Conservation (phyloP, 2,329 filamentous ascomycete genomes). For the Verticillium longisporum region DNA sequence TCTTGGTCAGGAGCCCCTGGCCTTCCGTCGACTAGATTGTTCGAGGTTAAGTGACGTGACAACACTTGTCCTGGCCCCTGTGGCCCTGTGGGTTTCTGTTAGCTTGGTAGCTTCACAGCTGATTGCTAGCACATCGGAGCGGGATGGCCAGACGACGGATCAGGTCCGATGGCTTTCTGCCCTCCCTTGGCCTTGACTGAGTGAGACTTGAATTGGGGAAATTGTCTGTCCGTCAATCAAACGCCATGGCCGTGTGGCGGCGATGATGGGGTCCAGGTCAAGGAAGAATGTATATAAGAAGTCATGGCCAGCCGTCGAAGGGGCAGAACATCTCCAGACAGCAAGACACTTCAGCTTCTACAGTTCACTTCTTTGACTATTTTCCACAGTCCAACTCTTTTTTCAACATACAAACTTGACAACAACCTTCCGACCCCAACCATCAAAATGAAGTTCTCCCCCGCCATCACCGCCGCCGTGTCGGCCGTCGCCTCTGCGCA, state of each 20-base stretch:
- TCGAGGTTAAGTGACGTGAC: neutral
- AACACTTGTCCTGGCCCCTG: neutral
- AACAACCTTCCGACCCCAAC: neutral
- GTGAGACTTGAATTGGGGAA: neutral
- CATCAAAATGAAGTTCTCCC: neutral
- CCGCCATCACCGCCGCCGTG: slow-evolving; percentile 1
- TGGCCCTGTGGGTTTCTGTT: neutral
- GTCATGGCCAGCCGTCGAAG: neutral
- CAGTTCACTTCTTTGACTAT: neutral
- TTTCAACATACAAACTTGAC: neutral
- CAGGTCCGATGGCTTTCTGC: neutral
- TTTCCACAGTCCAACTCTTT: neutral
- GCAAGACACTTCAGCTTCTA: neutral
- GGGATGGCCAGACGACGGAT: neutral
- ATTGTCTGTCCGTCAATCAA: neutral
- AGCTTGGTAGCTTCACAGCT: no score
- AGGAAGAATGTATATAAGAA: neutral
- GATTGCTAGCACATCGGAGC: neutral
- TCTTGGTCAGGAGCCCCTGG: neutral
- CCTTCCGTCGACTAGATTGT: neutral
- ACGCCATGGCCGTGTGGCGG: neutral
- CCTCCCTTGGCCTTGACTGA: neutral
- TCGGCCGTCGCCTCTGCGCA: slow-evolving; percentile 10
- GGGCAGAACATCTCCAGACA: neutral
- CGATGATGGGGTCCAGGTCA: neutral